Evolutionary conservation across 192 early-diverging fungal genomes (phyloP), one percentile per base, ranked within the genome.

Genomic region (Coemansia biformis): DNA sequence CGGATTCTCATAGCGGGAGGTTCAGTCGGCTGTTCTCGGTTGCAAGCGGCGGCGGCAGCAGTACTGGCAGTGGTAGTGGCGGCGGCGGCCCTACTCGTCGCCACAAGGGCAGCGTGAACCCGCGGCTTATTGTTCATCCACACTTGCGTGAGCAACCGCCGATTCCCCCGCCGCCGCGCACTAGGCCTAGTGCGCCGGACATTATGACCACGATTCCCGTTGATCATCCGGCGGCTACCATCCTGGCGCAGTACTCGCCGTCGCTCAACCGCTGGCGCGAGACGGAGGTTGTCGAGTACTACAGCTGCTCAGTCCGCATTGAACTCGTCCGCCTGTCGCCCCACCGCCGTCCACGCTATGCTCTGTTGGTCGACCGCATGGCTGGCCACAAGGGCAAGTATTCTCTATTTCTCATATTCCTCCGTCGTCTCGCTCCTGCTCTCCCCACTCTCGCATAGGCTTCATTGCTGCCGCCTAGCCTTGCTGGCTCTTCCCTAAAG

Each of bases 241-340:
- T 74, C 3, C 31, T 74, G 1, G 70, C 70, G 0, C 70, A 74
- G 47, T 74, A 74, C 48, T 74, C 70, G 38, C 70, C 70, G 23
- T 66, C 63, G 18, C 54, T 74, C 15, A 66, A 57, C 48, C 18
- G 63, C 7, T 50, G 47, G 58, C 50, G 63, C 38, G 70, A 74
- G 14, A 61, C 63, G 4, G 70, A 74, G 29, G 59, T 74, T 0
- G 47, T 74, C 9, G 70, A 74, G 59, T 66, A 74, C 47, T 74
- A 74, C 37, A 62, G 58, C 43, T 74, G 70, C 44, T 55, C 70
- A 0, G 70, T 74, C 12, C 59, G 63, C 2, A 53, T 74, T 5
- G 70, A 74, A 24, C 51, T 74, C 2, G 70, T 74, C 2, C 45
- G 63, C n/a, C 24, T 74, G 3, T 15, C 21, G 0, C 29, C 55